These are phyloP conservation scores for Euphorbia peplus DNA, from an alignment of 345 rosid species.

Conservation along the genomic window DNA sequence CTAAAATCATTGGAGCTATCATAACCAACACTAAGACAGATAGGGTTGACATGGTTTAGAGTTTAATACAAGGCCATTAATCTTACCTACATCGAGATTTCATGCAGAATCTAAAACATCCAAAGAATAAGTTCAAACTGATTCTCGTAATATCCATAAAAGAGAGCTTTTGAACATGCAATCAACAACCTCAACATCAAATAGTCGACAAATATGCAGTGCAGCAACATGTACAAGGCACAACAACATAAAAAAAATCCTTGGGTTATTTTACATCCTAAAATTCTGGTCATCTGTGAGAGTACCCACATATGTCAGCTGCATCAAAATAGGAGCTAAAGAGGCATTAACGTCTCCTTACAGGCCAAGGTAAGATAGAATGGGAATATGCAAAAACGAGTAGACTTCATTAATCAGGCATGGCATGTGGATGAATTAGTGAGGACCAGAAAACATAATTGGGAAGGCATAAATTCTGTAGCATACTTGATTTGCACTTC, in stretches of 20 bases:
- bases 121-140: not conserved
- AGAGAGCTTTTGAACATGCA: not conserved
- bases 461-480: not conserved
- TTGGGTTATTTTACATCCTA: not conserved
- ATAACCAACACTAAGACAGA: not conserved
- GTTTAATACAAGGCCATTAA: not conserved
- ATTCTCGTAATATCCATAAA: no score
- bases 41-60: not conserved
- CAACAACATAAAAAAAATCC: not conserved
- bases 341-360: not conserved
- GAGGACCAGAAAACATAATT: constrained; percentile 1
- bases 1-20: not conserved
- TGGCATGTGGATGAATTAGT: not conserved
- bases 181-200: not conserved
- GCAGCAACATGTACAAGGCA: not conserved
- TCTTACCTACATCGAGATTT: not conserved
- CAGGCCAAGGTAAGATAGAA: not conserved
- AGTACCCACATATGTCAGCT: not conserved
- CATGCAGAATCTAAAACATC: not conserved
- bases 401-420: not conserved
- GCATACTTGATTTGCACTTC: not conserved
- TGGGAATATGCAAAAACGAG: not conserved
- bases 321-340: constrained; percentile 1
- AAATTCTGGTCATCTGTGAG: not conserved
- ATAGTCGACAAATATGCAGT: not conserved